phyloP scores from a whole-genome alignment of 768 basidiomycete species.

The Nidula microcarpa region DNA sequence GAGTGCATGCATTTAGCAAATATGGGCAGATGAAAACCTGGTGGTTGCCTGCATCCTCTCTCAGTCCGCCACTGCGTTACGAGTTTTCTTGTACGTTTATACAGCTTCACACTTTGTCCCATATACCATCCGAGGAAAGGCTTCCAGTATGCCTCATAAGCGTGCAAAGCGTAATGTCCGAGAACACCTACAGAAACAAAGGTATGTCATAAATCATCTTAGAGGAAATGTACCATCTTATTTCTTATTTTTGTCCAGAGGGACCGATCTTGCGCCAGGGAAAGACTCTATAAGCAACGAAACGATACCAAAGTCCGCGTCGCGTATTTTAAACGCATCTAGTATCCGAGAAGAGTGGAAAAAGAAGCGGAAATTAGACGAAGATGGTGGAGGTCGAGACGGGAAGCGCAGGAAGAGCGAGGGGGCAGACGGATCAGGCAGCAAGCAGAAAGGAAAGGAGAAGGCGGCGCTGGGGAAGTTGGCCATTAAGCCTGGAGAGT shows the following conservation, averaged over 20 bases:
- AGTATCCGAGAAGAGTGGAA: slow-evolving; percentile 54
- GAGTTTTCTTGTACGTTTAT: not conserved
- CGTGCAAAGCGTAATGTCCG: slow-evolving; percentile 50
- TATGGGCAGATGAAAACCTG: too few species aligned
- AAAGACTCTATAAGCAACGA: slow-evolving; percentile 45
- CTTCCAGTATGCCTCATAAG: slow-evolving; percentile 60
- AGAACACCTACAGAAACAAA: slow-evolving; percentile 35
- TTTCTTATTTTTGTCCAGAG: slow-evolving; percentile 28
- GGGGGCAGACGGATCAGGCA: slow-evolving; percentile 10
- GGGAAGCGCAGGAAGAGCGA: slow-evolving; percentile 31
- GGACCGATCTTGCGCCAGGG: slow-evolving; percentile 46
- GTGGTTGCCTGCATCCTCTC: too few species aligned
- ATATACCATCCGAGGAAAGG: too few species aligned
- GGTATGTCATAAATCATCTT: slow-evolving; percentile 28
- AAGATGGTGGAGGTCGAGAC: slow-evolving; percentile 14
- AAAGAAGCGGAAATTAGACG: slow-evolving; percentile 38
- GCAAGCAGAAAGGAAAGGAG: slow-evolving; percentile 11
- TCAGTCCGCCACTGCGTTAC: not conserved
- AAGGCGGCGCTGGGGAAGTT: slow-evolving; percentile 27
- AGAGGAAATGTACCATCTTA: not conserved
- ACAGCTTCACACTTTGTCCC: not conserved
- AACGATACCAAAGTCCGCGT: slow-evolving; percentile 64
- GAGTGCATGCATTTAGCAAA: too few species aligned
- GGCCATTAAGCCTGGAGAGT: slow-evolving; percentile 63
- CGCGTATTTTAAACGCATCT: slow-evolving; percentile 62